These are phyloP conservation scores for Borovskyia barvae DNA, from an alignment of 208 protist genomes.

Conservation along the genomic window DNA sequence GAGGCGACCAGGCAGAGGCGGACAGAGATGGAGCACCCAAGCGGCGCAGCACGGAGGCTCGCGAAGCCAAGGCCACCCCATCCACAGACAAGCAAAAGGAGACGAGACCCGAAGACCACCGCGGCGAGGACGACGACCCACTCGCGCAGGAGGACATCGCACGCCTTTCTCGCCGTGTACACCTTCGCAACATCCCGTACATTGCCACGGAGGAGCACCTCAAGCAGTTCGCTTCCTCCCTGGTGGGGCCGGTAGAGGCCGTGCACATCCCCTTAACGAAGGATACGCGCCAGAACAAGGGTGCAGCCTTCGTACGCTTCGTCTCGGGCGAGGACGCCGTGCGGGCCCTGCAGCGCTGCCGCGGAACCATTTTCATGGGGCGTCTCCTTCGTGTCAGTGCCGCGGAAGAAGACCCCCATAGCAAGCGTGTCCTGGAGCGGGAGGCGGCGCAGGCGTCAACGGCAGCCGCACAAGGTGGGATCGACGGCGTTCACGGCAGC, in stretches of 20 bases:
- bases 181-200: slow-evolving; percentile 96
- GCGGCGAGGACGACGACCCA: neutral
- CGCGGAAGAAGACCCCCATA: slow-evolving; percentile 79
- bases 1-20: no score
- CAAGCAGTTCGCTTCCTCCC: slow-evolving; percentile 76
- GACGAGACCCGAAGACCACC: neutral
- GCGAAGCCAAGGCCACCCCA: neutral
- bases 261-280: slow-evolving; percentile 94
- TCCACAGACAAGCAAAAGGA: neutral
- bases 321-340: slow-evolving; percentile 82
- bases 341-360: slow-evolving; percentile 62
- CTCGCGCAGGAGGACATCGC: slow-evolving; percentile 47
- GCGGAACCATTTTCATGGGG: slow-evolving; percentile 90
- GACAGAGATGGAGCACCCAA: neutral
- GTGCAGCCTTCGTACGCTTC: slow-evolving; percentile 93
- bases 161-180: slow-evolving; percentile 87
- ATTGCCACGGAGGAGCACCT: slow-evolving; percentile 94
- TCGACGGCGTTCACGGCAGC: neutral
- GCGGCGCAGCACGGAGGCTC: slow-evolving; percentile 3
- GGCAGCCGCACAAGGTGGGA: slow-evolving; percentile 6
- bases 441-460: slow-evolving; percentile 33
- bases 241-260: slow-evolving; percentile 88
- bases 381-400: slow-evolving; percentile 66
- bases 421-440: slow-evolving; percentile 37
- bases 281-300: slow-evolving; percentile 92